phyloP scores from a whole-genome alignment of 352 stramenopile species.

The Phytophthora constricta region DNA sequence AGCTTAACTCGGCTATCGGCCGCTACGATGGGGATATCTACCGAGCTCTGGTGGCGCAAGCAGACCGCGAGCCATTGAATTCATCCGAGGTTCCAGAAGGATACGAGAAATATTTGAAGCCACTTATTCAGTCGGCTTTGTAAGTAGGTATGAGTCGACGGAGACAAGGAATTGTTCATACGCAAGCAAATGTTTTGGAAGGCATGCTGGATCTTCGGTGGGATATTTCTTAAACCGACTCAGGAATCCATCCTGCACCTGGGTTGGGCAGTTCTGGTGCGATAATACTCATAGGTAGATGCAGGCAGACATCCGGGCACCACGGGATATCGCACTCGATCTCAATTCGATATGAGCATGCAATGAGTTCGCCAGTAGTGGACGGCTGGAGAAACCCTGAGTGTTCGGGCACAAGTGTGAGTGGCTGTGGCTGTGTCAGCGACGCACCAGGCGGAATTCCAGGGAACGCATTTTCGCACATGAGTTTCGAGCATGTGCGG shows the following conservation, averaged over 20 bases:
- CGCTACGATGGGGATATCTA: constrained; percentile 66
- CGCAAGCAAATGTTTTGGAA: neutral
- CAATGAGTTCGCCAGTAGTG: constrained; percentile 55
- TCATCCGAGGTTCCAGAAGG: constrained; percentile 43
- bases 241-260: constrained; percentile 29
- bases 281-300: constrained; percentile 66
- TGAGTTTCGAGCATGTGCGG: constrained; percentile 47
- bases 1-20: constrained; percentile 65
- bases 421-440: constrained; percentile 56
- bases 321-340: constrained; percentile 74
- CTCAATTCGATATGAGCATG: constrained; percentile 64
- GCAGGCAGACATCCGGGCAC: constrained; percentile 64
- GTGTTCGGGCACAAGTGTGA: constrained; percentile 44
- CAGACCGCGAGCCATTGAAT: constrained; percentile 54
- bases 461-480: constrained; percentile 53
- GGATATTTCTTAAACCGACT: constrained; percentile 24
- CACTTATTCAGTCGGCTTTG: constrained; percentile 35
- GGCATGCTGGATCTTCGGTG: neutral
- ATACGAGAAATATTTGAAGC: constrained; percentile 48
- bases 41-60: constrained; percentile 47
- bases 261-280: constrained; percentile 37
- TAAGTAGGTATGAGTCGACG: constrained; percentile 13
- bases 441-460: constrained; percentile 45
- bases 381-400: constrained; percentile 49
- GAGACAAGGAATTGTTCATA: neutral